These are phyloP conservation scores for Retiboletus flavoniger DNA, from an alignment of 1,284 basidiomycete species.

Conservation along the genomic window DNA sequence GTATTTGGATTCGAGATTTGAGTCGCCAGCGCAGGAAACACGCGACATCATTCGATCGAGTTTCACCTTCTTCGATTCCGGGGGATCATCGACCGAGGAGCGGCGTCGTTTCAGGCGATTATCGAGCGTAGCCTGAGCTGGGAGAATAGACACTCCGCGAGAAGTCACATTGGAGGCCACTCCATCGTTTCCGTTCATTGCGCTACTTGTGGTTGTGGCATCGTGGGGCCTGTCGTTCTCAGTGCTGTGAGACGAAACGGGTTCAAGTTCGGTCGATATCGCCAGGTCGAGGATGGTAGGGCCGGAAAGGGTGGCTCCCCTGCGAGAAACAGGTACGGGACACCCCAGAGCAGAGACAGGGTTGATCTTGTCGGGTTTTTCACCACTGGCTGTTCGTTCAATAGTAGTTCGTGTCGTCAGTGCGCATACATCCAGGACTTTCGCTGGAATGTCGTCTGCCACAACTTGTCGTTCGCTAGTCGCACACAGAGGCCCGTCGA, in stretches of 20 bases:
- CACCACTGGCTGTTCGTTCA: background rate
- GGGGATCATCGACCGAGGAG: constrained; percentile 1
- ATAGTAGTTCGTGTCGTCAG: background rate
- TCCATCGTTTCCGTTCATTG: background rate
- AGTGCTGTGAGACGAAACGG: background rate
- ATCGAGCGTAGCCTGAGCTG: background rate
- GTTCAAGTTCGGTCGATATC: background rate
- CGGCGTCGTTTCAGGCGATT: constrained; percentile 20
- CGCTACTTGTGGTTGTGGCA: background rate
- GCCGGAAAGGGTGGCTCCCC: background rate
- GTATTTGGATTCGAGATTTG: constrained; percentile 13
- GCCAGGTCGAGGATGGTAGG: constrained; percentile 1
- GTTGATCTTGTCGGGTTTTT: background rate
- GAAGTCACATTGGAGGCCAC: background rate
- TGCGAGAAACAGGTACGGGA: background rate
- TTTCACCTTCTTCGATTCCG: constrained; percentile 22
- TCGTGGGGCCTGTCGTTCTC: background rate
- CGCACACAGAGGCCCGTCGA: background rate
- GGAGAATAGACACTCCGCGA: background rate
- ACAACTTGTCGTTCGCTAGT: background rate
- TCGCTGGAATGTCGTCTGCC: background rate
- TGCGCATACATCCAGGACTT: constrained; percentile 15
- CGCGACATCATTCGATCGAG: constrained; percentile 8
- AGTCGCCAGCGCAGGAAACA: background rate
- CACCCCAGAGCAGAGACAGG: background rate